These are phyloP conservation scores for Globisporangium viniferum DNA, from an alignment of 352 stramenopile genomes.

Conservation along the genomic window DNA sequence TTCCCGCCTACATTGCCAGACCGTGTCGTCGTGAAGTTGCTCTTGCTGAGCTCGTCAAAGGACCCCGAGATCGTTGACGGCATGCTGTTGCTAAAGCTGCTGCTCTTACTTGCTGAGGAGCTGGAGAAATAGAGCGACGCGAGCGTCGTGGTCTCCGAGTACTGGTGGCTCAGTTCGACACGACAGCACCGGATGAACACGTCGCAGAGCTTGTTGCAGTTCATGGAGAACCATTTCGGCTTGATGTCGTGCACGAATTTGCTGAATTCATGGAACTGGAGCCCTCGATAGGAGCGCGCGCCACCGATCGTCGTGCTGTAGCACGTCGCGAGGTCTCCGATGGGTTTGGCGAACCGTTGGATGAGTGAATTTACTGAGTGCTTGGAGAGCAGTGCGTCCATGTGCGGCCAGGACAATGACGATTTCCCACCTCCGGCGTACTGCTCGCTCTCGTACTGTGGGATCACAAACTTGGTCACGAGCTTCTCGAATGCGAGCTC, in stretches of 20 bases:
- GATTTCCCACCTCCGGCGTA: conserved; percentile 7
- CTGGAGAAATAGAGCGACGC: conserved; percentile 18
- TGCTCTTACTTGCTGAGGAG: not conserved
- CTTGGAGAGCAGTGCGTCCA: conserved; percentile 30
- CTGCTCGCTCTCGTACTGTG: conserved; percentile 33
- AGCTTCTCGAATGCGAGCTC: conserved; percentile 40
- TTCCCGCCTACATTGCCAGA: conserved; percentile 5
- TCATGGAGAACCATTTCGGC: conserved; percentile 37
- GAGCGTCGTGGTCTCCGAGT: conserved; percentile 18
- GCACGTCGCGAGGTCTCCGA: conserved; percentile 39
- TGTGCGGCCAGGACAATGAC: conserved; percentile 35
- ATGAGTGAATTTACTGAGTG: conserved; percentile 28
- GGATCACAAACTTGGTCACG: conserved; percentile 32
- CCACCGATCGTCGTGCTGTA: conserved; percentile 45
- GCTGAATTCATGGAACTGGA: conserved; percentile 52
- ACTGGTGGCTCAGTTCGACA: conserved; percentile 21
- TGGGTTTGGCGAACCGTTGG: conserved; percentile 37
- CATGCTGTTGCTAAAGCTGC: not conserved
- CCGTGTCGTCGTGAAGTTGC: not conserved
- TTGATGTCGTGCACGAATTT: conserved; percentile 50
- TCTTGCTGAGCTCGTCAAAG: not conserved
- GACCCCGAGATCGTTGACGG: not conserved
- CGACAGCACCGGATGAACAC: conserved; percentile 55
- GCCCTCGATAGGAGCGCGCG: conserved; percentile 22
- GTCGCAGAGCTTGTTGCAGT: conserved; percentile 41